Base-by-base conservation (phyloP, 805 yeast genomes). In the Candida insectorum region DNA sequence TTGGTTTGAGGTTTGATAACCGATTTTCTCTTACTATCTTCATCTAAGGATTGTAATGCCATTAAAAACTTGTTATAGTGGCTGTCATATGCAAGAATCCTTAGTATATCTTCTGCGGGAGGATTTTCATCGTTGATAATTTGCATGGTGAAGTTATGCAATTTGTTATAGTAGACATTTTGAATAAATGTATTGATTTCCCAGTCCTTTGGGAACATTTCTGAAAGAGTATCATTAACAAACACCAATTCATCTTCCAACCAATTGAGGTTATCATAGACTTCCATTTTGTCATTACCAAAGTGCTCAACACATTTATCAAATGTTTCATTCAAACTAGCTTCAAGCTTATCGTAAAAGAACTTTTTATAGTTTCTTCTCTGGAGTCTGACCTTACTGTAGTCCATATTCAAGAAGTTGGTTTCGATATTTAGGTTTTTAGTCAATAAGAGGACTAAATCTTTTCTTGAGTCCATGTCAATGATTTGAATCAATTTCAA, bases 381-480 rank as follows among this genome's bases (percentile, higher is more conserved):
- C 2, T 54, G 38, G 3, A 58, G 48, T 29, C 73, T 48, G 33
- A 42, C 59, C 11, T 42, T 45, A 6, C 59, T 40, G 41, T 64
- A 65, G 40, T 60, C 41, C 10, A 49, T 31, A 7, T 51, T 50
- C 5, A 38, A 20, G 3, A 32, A 36, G 13, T 48, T 47, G 6
- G 38, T 9, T 9, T 46, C 35, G 18, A 65, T 45, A 16, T 52
- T 49, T 36, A 62, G 50, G 30, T 56, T 57, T 33, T 47, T 35
- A 39, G 34, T 71, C 62, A 59, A 49, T 27, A 33, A 40, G 30
- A 42, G 48, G 45, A 80, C 78, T 40, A 79, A 56, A 50, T 93
- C 98, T 49, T 85, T 87, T 18, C 73, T 66, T 44, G 83, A 85
- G 56, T 93, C 98, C 43, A 65, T 70, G 43, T 88, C 94, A 26